These are phyloP conservation scores for Metschnikowia aberdeeniae DNA, from an alignment of 805 yeast genomes.

Conservation along the genomic window DNA sequence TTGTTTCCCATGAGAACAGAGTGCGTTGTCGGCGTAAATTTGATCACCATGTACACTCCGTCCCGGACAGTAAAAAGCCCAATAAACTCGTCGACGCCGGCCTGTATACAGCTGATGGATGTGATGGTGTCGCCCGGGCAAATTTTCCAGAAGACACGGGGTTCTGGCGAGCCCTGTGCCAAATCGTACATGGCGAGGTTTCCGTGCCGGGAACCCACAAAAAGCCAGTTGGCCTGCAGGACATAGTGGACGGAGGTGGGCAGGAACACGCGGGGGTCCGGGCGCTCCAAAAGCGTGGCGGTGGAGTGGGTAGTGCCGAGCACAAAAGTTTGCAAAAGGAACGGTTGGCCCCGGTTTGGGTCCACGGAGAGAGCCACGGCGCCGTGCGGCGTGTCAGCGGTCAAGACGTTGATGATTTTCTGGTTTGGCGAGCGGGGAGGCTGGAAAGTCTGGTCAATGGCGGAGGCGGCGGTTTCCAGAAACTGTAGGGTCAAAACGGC, in stretches of 20 bases:
- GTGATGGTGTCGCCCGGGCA: slow-evolving; percentile 69
- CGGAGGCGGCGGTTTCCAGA: slow-evolving; percentile 3
- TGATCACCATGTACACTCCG: slow-evolving; percentile 51
- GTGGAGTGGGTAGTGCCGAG: slow-evolving; percentile 2
- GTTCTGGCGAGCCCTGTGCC: slow-evolving; percentile 11
- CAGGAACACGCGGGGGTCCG: slow-evolving; percentile 8
- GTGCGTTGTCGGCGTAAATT: slow-evolving; percentile 12
- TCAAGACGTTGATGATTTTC: slow-evolving; percentile 50
- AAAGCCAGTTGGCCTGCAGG: slow-evolving; percentile 33
- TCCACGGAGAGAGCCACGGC: slow-evolving; percentile 47
- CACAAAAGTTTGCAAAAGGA: slow-evolving; percentile 39
- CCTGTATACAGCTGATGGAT: slow-evolving; percentile 40
- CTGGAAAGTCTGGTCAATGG: not conserved
- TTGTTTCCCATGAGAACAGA: slow-evolving; percentile 52
- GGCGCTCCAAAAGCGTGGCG: slow-evolving; percentile 27
- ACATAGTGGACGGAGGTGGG: slow-evolving; percentile 50
- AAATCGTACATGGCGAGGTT: slow-evolving; percentile 56
- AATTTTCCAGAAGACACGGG: slow-evolving; percentile 32
- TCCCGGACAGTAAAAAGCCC: slow-evolving; percentile 58
- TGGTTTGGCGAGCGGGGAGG: slow-evolving; percentile 17
- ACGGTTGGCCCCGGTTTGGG: slow-evolving; percentile 60
- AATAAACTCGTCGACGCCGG: slow-evolving; percentile 14
- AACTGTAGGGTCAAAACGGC: slow-evolving; percentile 42
- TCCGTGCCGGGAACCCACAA: slow-evolving; percentile 72
- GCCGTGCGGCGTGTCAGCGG: slow-evolving; percentile 12